Evolutionary conservation across 768 basidiomycete species (phyloP), one percentile per base, ranked within the genome.

Genomic region (Sistotremastrum suecicum): DNA sequence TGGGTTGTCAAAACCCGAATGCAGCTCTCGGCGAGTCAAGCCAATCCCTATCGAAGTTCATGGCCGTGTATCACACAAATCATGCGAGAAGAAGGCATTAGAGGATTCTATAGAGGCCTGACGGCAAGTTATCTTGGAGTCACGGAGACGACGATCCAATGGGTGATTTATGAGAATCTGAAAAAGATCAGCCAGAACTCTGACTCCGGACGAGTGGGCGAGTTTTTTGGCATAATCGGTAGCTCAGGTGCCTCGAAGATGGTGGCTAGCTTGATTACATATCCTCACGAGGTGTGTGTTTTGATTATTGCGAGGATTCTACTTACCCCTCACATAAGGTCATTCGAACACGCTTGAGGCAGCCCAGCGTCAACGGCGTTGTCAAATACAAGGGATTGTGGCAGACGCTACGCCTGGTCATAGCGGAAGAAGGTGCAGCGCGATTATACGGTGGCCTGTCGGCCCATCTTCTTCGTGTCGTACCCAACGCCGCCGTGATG

Each of bases 1-100:
- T 99, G 95, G 95, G 95, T 99, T 41, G 89, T 99, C 50, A 99
- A 98, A 63, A 99, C 95, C 39, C 80, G 94, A 5, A 56, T 99
- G 45, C 95, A 99, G 58, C 76, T 99, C 10, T 66, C 63, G 3
- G 62, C 68, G n/a, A 9, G 37, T 30, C 41, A 32, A 35, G 48
- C 49, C 11, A 59, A 62, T 8, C 57, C 66, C 3, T 75, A 1
- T 75, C 76, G 0, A 74, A 73, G 10, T 80, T 78, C 46, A 20
- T 70, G 66, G 64, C 51, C 59, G 7, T 78, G 74, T 56, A 83
- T 90, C 37, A 74, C 69, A 56, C 64, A 78, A 53, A 95, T 99
- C 44, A 60, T 83, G 53, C 67, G 75, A 39, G 72, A 84, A 46
- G 88, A 95, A 58, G 94, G 95, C 0, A 53, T 90, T 2, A 66